A percentile compares a stretch with the other conserved stretches of the same genome.
These are phyloP conservation scores for Didymella exigua DNA, from an alignment of 2,329 filamentous ascomycete species.

Conservation along the genomic window DNA sequence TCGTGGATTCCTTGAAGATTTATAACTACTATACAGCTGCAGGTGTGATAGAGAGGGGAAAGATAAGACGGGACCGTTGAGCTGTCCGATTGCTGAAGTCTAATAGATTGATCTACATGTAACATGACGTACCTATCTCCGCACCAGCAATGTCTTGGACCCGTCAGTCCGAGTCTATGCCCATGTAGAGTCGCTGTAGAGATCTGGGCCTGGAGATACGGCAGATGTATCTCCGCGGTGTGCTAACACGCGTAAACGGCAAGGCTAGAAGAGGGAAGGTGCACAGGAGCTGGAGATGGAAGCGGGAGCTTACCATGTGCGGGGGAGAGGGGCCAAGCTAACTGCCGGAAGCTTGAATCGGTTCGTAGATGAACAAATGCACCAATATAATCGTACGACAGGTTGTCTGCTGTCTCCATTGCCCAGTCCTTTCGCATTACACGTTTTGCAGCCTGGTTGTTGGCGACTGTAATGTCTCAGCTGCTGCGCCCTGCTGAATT, in stretches of 20 bases:
- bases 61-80: constrained; percentile 26
- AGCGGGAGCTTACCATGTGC: constrained; percentile 8
- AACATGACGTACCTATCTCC: constrained; percentile 17
- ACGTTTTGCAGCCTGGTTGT: background rate
- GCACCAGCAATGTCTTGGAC: constrained; percentile 7
- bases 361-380: background rate
- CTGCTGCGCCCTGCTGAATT: constrained; percentile 10
- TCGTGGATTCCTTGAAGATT: constrained; percentile 8
- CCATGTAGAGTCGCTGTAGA: background rate
- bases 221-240: constrained; percentile 1
- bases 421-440: background rate
- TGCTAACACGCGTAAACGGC: background rate
- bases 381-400: background rate
- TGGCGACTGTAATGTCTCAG: constrained; percentile 13
- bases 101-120: constrained; percentile 13
- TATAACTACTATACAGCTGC: constrained; percentile 19
- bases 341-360: background rate
- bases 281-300: background rate
- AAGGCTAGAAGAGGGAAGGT: background rate
- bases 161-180: constrained; percentile 12
- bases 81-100: constrained; percentile 19
- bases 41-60: constrained; percentile 18
- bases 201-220: background rate
- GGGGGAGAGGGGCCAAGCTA: constrained; percentile 2
- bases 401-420: background rate